Percentiles rank a stretch among this genome's conserved stretches.
Conservation (phyloP, 345 rosid genomes). For the Bruguiera parviflora region DNA sequence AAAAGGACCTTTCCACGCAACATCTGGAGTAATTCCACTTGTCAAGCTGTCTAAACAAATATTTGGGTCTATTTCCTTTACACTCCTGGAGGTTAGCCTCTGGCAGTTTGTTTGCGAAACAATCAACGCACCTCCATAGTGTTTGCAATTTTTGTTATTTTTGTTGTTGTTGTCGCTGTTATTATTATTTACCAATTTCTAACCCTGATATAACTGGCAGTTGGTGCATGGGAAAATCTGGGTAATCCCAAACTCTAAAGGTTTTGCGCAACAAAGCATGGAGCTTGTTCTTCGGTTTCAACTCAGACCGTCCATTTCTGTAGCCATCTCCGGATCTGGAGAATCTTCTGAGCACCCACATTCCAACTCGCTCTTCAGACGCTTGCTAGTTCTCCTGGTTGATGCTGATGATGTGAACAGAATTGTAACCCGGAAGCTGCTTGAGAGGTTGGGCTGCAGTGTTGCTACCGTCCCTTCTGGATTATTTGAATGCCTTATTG, state of each 20-base stretch:
- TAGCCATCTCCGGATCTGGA: conserved; percentile 39
- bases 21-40: neutral
- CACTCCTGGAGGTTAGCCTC: neutral
- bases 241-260: conserved; percentile 49
- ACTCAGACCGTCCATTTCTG: conserved; percentile 42
- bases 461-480: conserved; percentile 71
- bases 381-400: conserved; percentile 64
- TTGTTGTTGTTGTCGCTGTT: too few relatives aligned
- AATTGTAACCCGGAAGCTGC: conserved; percentile 68
- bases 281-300: conserved; percentile 69
- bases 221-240: conserved; percentile 88
- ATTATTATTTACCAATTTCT: neutral
- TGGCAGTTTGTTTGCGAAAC: neutral
- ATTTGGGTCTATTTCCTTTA: neutral
- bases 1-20: neutral
- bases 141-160: neutral
- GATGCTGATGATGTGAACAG: conserved; percentile 70
- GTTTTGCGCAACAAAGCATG: conserved; percentile 68
- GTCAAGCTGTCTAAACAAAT: neutral
- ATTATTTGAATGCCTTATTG: conserved; percentile 57
- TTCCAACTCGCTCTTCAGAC: conserved; percentile 59
- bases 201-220: conserved; percentile 31
- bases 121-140: too few relatives aligned
- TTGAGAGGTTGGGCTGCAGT: conserved; percentile 74
- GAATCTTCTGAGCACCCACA: conserved; percentile 52